A percentile compares a stretch with the other conserved stretches of the same genome.
phyloP scores from a whole-genome alignment of 169 alveolate species.

The Plasmodium ovale region DNA sequence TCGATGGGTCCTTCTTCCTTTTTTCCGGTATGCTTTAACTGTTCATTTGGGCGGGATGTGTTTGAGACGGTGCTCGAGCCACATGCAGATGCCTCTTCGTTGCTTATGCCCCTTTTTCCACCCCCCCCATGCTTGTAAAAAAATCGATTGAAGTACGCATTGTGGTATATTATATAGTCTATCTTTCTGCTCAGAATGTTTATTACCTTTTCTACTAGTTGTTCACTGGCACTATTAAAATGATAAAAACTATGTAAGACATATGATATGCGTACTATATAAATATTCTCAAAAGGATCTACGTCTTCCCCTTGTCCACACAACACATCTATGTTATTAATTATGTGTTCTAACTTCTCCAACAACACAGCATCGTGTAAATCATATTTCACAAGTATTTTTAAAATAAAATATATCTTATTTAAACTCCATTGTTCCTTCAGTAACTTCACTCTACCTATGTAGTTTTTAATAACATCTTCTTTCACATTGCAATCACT shows the following conservation, averaged over 20 bases:
- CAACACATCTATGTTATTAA: conserved; percentile 9
- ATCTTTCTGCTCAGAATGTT: conserved; percentile 27
- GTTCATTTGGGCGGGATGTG: too few species aligned
- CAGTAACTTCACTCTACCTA: conserved; percentile 22
- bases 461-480: conserved; percentile 31
- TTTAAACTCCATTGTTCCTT: conserved; percentile 61
- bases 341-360: conserved; percentile 21
- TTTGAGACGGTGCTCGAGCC: too few species aligned
- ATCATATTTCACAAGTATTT: conserved; percentile 41
- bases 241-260: conserved; percentile 43
- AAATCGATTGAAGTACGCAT: conserved; percentile 2
- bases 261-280: conserved; percentile 64
- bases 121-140: too few species aligned
- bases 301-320: neutral
- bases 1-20: too few species aligned
- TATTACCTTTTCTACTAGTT: conserved; percentile 41
- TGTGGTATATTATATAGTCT: conserved; percentile 52
- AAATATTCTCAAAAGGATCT: conserved; percentile 66
- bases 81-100: too few species aligned
- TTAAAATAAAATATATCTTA: conserved; percentile 60
- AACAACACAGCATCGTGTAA: conserved; percentile 36
- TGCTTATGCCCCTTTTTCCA: too few species aligned
- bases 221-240: conserved; percentile 14
- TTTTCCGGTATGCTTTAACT: too few species aligned
- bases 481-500: conserved; percentile 39